Percentiles rank a stretch among this genome's conserved stretches.
Conservation (phyloP, 352 stramenopile genomes). For the Phytophthora rubi region DNA sequence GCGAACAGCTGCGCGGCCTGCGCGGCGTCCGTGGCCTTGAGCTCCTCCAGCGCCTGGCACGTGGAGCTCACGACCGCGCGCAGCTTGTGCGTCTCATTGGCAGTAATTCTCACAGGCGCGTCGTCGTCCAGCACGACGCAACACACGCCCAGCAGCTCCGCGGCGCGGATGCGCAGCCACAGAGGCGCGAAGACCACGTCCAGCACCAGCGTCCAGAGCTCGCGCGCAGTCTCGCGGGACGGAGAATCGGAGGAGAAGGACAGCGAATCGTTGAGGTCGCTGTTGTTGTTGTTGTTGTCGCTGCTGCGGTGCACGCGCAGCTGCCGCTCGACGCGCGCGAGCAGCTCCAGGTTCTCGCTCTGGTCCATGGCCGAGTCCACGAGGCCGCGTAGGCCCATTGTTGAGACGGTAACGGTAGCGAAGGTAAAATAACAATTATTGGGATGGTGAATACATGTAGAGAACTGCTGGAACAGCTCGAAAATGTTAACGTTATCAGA, state of each 20-base stretch:
- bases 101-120: constrained; percentile 13
- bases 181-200: constrained; percentile 78
- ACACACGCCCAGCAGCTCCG: constrained; percentile 60
- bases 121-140: constrained; percentile 34
- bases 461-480: no score
- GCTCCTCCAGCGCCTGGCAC: constrained; percentile 68
- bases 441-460: no score
- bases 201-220: constrained; percentile 71
- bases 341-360: constrained; percentile 52
- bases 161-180: constrained; percentile 63
- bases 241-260: constrained; percentile 10
- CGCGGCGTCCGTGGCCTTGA: constrained; percentile 45
- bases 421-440: no score
- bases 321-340: constrained; percentile 52
- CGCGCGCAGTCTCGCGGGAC: constrained; percentile 34
- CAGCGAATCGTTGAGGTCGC: background rate
- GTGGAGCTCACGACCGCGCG: constrained; percentile 78
- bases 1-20: constrained; percentile 60
- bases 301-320: constrained; percentile 23
- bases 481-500: no score
- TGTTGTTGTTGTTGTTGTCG: background rate
- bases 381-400: background rate
- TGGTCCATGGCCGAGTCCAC: constrained; percentile 64
- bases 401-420: background rate
- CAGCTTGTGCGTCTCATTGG: constrained; percentile 47